Base-by-base conservation (phyloP, 805 yeast species). In the Wickerhamiella brachini region DNA sequence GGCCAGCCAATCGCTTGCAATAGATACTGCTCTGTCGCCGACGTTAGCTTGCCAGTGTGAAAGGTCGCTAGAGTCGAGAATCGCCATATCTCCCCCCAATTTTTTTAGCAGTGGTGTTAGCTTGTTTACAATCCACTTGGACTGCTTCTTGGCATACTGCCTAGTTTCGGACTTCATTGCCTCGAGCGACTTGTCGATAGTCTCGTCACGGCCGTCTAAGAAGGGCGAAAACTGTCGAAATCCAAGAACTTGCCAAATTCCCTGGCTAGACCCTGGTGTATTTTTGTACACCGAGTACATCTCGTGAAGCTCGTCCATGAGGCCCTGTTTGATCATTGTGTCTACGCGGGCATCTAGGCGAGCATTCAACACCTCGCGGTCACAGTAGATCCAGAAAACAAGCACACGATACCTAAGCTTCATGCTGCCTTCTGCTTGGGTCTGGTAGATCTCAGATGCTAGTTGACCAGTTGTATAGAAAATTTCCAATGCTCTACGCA, bases 201-300 rank as follows among this genome's bases (percentile, higher is more conserved):
- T 55, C 0, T 56, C 52, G 0, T 59, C 63, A 7, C 62, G 52
- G 2, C 60, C 58, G 17, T 54, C 54, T 8, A 60, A 31, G 22
- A 55, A 65, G 7, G 65, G 62, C 29, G 63, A 54, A 50, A 59
- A 58, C 51, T 63, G 63, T 22, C 86, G 85, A 66, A 85, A 93
- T 1, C 97, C 97, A 60, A 90, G 85, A 1, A 85, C 95, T 67
- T 93, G 97, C 88, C 88, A 88, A 0, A 90, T 75, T 2, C 97
- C 97, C 52, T 9, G 83, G 79, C 21, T 59, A 63, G 5, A 65
- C 3, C 20, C 41, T n/a, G 62, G 0, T 20, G 47, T 44, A 5
- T 54, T 45, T n/a, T 50, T 24, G 21, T 50, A 50, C 7, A 51
- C 44, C 3, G 45, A 43, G 62, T 77, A 79, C 59, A 90, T 62